phyloP scores from a whole-genome alignment of 768 basidiomycete species.

The Mycena belliarum region DNA sequence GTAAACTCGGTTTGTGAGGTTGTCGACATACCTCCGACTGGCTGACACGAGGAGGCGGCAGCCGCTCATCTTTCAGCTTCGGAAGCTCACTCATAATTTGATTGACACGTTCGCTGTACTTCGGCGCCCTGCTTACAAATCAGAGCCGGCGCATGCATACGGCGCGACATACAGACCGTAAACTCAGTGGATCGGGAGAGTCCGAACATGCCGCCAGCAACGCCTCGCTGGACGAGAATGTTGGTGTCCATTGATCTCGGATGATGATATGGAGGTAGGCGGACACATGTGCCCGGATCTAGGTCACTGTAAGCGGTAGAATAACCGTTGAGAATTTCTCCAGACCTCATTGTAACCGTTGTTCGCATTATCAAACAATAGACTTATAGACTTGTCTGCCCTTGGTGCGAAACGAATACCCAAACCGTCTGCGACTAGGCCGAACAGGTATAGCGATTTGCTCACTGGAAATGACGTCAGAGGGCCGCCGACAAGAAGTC shows the following conservation, averaged over 20 bases:
- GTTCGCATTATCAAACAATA: slow-evolving; percentile 74
- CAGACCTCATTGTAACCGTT: slow-evolving; percentile 84
- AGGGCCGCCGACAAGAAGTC: not conserved
- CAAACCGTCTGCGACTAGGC: slow-evolving; percentile 64
- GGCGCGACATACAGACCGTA: slow-evolving; percentile 43
- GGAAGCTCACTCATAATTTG: slow-evolving; percentile 62
- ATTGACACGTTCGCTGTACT: slow-evolving; percentile 57
- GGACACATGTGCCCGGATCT: slow-evolving; percentile 75
- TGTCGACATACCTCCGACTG: slow-evolving; percentile 63
- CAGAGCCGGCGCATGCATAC: slow-evolving; percentile 7
- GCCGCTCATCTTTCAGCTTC: slow-evolving; percentile 70
- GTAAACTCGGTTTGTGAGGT: not conserved
- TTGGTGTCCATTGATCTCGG: slow-evolving; percentile 67
- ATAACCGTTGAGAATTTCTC: not conserved
- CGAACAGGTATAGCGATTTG: slow-evolving; percentile 69
- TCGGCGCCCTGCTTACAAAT: slow-evolving; percentile 42
- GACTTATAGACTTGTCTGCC: slow-evolving; percentile 66
- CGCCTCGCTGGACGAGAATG: slow-evolving; percentile 53
- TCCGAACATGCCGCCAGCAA: slow-evolving; percentile 58
- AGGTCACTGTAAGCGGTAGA: slow-evolving; percentile 1
- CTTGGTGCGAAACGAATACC: slow-evolving; percentile 67
- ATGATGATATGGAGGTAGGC: slow-evolving; percentile 61
- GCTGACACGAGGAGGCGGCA: slow-evolving; percentile 83
- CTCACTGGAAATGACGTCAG: slow-evolving; percentile 52
- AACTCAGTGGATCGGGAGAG: slow-evolving; percentile 56